phyloP scores from a whole-genome alignment of 805 yeast species.

The Barnettozyma siamensis region DNA sequence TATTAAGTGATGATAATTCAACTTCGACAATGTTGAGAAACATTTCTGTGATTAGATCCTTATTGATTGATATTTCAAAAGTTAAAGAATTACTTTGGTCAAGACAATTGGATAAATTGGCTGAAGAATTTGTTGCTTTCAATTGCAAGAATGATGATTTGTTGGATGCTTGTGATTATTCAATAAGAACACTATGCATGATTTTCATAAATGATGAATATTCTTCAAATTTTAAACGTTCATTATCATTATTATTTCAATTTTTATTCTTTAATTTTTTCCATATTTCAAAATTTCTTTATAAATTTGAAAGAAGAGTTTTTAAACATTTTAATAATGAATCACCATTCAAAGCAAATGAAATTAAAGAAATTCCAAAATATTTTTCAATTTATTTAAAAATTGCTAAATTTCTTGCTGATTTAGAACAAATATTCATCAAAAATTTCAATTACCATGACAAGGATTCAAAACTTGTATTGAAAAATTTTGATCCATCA shows the following conservation, averaged over 20 bases:
- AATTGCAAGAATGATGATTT: conserved; percentile 21
- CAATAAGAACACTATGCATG: conserved; percentile 21
- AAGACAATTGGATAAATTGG: conserved; percentile 28
- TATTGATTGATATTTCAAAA: conserved; percentile 30
- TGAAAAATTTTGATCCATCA: conserved; percentile 20
- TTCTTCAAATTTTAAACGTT: conserved; percentile 21
- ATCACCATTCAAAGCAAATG: conserved; percentile 11
- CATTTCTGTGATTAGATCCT: conserved; percentile 31
- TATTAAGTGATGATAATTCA: conserved; percentile 22
- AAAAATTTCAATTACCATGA: conserved; percentile 27
- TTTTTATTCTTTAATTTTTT: conserved; percentile 24
- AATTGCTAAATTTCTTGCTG: conserved; percentile 23
- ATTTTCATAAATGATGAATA: conserved; percentile 22
- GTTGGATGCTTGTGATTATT: conserved; percentile 26
- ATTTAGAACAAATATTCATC: conserved; percentile 22
- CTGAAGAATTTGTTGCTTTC: conserved; percentile 18
- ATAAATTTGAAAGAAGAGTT: conserved; percentile 20
- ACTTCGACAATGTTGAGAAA: conserved; percentile 34
- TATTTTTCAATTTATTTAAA: conserved; percentile 22
- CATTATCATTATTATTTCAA: conserved; percentile 19
- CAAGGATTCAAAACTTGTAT: conserved; percentile 23
- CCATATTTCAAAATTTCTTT: conserved; percentile 21
- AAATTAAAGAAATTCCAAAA: conserved; percentile 17
- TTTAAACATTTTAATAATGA: conserved; percentile 13
- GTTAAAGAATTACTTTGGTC: conserved; percentile 35